A percentile compares a stretch with the other conserved stretches of the same genome.
phyloP scores from a whole-genome alignment of 2,329 filamentous ascomycete species.

The Akanthomyces uredinophilus region DNA sequence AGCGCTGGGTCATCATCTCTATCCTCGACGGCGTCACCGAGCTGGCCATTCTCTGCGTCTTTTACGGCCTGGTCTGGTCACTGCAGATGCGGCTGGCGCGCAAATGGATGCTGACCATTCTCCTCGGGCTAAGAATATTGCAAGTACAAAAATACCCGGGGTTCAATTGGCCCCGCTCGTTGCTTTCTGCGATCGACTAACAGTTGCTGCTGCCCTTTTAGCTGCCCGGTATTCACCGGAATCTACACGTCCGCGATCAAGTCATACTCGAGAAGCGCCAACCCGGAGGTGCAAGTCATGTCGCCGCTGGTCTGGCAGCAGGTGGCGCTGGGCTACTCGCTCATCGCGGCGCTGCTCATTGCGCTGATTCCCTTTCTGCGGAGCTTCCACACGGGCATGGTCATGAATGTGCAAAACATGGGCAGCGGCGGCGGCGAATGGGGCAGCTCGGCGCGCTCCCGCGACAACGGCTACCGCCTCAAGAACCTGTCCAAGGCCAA shows the following conservation, averaged over 20 bases:
- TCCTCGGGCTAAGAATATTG: slow-evolving; percentile 7
- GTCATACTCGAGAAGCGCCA: slow-evolving; percentile 9
- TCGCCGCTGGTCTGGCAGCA: slow-evolving; percentile 19
- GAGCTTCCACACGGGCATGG: slow-evolving; percentile 19
- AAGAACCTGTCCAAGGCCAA: slow-evolving; percentile 4
- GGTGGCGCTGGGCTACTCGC: slow-evolving; percentile 18
- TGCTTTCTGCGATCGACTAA: background rate
- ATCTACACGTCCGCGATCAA: slow-evolving; percentile 15
- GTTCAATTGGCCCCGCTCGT: slow-evolving; percentile 15
- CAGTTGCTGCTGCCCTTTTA: background rate
- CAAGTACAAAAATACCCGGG: background rate
- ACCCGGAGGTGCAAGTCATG: slow-evolving; percentile 16
- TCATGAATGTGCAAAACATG: slow-evolving; percentile 11
- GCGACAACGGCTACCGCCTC: slow-evolving; percentile 9
- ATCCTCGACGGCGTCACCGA: slow-evolving; percentile 10
- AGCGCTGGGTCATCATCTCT: slow-evolving; percentile 4
- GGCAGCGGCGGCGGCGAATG: slow-evolving; percentile 1
- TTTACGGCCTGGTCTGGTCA: slow-evolving; percentile 13
- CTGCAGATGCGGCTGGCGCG: slow-evolving; percentile 5
- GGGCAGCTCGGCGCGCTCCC: slow-evolving; percentile 5
- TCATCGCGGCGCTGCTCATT: slow-evolving; percentile 21
- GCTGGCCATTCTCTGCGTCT: slow-evolving; percentile 4
- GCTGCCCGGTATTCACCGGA: slow-evolving; percentile 15
- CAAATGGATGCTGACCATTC: slow-evolving; percentile 8
- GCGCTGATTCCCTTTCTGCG: slow-evolving; percentile 21